phyloP scores from a whole-genome alignment of 768 basidiomycete species.

The Boletus pseudo-olivaceus region DNA sequence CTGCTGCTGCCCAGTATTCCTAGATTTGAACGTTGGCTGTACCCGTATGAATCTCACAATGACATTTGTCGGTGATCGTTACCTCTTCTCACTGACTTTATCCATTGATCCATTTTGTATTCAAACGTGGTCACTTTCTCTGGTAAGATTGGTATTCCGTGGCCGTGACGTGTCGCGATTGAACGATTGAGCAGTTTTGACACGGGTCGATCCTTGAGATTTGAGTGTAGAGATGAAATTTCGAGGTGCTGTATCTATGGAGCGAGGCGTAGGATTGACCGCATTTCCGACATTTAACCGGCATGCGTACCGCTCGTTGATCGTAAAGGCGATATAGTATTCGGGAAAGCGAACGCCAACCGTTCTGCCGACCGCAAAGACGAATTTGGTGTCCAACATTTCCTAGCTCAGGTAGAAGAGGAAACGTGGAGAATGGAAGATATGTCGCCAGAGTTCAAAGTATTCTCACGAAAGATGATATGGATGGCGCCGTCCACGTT shows the following conservation, averaged over 20 bases:
- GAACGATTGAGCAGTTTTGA: not conserved
- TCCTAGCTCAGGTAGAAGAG: not conserved
- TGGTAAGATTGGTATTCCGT: not conserved
- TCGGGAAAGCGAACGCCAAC: not conserved
- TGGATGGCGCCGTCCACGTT: too few species aligned
- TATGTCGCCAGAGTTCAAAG: too few species aligned
- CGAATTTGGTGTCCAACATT: not conserved
- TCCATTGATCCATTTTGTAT: not conserved
- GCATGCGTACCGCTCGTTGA: not conserved
- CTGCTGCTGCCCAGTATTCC: slow-evolving; percentile 62
- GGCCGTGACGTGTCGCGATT: not conserved
- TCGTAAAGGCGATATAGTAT: too few species aligned
- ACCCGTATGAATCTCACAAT: slow-evolving; percentile 6
- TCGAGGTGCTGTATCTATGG: too few species aligned
- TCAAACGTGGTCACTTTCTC: not conserved
- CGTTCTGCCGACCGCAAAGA: not conserved
- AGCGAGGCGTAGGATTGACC: not conserved
- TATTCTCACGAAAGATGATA: too few species aligned
- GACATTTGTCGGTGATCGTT: slow-evolving; percentile 1
- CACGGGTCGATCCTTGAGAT: not conserved
- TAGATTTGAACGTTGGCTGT: slow-evolving; percentile 10
- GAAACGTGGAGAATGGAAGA: not conserved
- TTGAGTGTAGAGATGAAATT: not conserved
- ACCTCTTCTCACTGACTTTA: slow-evolving; percentile 3
- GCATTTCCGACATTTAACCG: not conserved